Evolutionary conservation across 805 yeast genomes (phyloP), one percentile per base, ranked within the genome.

Genomic region (Saccharomycopsis fibuligera): DNA sequence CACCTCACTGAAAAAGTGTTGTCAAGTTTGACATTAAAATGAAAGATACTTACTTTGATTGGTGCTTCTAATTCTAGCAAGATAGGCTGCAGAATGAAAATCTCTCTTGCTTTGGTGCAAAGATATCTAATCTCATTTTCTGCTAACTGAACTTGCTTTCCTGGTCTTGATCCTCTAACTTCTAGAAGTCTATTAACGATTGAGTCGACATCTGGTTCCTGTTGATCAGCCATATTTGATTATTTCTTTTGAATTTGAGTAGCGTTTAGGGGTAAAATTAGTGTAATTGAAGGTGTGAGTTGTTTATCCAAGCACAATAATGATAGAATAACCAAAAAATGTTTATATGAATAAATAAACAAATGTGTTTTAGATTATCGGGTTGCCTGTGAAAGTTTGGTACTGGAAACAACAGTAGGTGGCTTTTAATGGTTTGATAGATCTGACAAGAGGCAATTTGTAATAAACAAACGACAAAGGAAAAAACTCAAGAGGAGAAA

Each of bases 101-200:
- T 93, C 66, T 95, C 97, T 69, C 99, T 83, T 29, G 99, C 98
- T 68, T 90, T 91, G 55, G 97, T 89, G 74, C 99, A 91, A 54
- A 91, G 81, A 69, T 79, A 91, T 63, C 96, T 83, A 67, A 91
- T 93, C 72, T 93, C 98, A 66, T 79, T 86, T 70, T 91, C 99
- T 60, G 84, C 87, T 53, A 91, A 75, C 57, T 89, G 89, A 41
- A 91, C 99, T 65, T 88, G 96, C 67, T 88, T 90, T 35, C 99
- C 99, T 17, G 99, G 99, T 67, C 97, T 83, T 54, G 96, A 88
- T 56, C 98, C 99, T 69, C 99, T 83, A 47, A 93, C 99, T 69
- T 93, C 98, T 60, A 91, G 75, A 62, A 91, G 78, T 75, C 98
- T 82, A 72, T 91, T 98, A 67, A 91, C 93, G 62, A 91, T 90